Evolutionary conservation across 129 eudicot genomes (phyloP), one percentile per base, ranked within the genome.

Genomic region (Scalesia atractyloides): DNA sequence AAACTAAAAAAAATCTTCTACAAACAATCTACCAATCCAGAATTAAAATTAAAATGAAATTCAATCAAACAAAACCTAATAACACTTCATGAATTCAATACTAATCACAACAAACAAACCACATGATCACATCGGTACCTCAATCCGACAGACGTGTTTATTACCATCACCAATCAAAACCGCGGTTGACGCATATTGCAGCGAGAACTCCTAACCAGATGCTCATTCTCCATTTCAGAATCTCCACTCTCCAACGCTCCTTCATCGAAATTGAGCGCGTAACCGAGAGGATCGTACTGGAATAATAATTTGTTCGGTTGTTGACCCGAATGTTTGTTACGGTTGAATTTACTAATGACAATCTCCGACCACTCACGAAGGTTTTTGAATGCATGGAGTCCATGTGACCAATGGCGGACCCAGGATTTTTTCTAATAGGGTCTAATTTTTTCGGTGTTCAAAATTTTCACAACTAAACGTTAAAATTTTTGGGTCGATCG

Each of bases 311-410:
- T 86, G 43, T 61, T 73, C 15, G 64, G 51, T 20, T 73, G 77
- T 65, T 46, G 56, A 2, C 51, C 70, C 2, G 78, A 75, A 10
- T 73, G 65, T 54, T 73, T 78, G 74, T 33, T 79, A 64, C 92
- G 81, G 16, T 86, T 86, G 73, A 86, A 86, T 7, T 90, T 90
- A 11, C 96, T 84, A 1, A 88, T 85, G 73, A 88, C 78, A 75
- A 88, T 82, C 80, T 88, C 95, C n/a, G 95, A 85, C 95, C 95
- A 88, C 72, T 83, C 85, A 0, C 95, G 84, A 7, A 85, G 48
- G 74, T 85, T 88, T 76, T 64, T 81, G 19, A 88, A 72, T 17
- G 87, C 81, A 78, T 48, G 48, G 34, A 86, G 10, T 1, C 87
- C 85, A 9, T 69, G 77, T 15, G 76, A 48, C 87, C 87, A 76